Percentiles rank a stretch among this genome's conserved stretches.
These are phyloP conservation scores for Colletotrichum viniferum DNA, from an alignment of 2,329 filamentous ascomycete genomes.

Conservation along the genomic window DNA sequence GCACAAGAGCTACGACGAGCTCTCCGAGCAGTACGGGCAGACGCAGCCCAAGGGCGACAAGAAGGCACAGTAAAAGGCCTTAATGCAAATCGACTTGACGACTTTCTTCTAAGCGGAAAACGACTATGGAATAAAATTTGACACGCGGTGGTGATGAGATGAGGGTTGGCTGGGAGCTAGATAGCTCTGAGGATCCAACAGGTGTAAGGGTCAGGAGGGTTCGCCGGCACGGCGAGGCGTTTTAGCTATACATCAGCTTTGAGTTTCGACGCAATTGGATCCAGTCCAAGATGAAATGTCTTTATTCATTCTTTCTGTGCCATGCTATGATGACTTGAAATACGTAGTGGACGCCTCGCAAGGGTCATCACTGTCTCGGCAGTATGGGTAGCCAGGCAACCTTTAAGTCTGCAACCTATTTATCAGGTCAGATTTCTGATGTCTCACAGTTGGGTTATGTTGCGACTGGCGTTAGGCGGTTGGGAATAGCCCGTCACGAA, in stretches of 20 bases:
- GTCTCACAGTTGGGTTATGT: too few species aligned
- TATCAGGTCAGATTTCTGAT: background rate
- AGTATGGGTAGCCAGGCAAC: background rate
- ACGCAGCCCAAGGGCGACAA: conserved; percentile 57
- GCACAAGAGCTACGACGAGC: conserved; percentile 81
- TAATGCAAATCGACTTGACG: background rate
- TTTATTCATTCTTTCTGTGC: rapidly evolving
- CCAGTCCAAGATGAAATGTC: background rate
- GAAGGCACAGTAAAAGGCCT: conserved; percentile 56
- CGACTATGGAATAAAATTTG: background rate
- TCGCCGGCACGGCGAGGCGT: conserved; percentile 3
- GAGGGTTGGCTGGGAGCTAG: too few species aligned
- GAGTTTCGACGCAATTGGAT: background rate
- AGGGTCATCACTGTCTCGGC: too few species aligned
- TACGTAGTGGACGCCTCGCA: background rate
- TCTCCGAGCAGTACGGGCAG: conserved; percentile 80
- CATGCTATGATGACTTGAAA: background rate
- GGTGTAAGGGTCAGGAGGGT: background rate
- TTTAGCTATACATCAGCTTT: conserved; percentile 2
- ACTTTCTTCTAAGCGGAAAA: background rate
- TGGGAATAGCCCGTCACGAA: background rate
- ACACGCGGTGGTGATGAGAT: background rate
- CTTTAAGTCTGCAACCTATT: background rate
- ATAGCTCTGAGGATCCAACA: background rate
- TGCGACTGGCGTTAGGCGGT: too few species aligned